Evolutionary conservation across 2,329 filamentous ascomycete genomes (phyloP).

Genomic region (Calonectria naviculata): DNA sequence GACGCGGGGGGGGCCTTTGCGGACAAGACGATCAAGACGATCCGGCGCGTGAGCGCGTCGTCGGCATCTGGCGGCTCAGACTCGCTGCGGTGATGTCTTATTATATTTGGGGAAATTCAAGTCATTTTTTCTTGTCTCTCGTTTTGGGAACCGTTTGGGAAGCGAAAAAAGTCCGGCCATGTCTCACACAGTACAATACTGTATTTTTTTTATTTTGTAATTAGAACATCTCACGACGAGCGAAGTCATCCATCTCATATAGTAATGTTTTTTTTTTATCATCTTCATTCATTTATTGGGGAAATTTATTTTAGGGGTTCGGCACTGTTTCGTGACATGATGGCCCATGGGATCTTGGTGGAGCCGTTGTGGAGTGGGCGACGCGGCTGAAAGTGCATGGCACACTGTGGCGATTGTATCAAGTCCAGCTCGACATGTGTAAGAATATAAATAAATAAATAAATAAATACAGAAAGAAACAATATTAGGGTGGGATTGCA

Average conservation of each 20-base stretch:
- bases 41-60: slow-evolving; percentile 39
- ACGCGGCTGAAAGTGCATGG: too few relatives aligned
- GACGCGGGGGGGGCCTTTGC: slow-evolving; percentile 31
- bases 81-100: slow-evolving; percentile 17
- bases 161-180: slow-evolving; percentile 6
- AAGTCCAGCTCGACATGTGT: too few relatives aligned
- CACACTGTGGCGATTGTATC: too few relatives aligned
- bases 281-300: background rate
- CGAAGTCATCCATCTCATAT: slow-evolving; percentile 35
- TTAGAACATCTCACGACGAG: slow-evolving; percentile 33
- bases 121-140: background rate
- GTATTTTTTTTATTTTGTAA: slow-evolving; percentile 20
- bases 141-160: background rate
- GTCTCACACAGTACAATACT: slow-evolving; percentile 10
- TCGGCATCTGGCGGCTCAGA: slow-evolving; percentile 31
- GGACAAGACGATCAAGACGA: slow-evolving; percentile 37
- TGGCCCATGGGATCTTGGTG: background rate
- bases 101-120: background rate
- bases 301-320: background rate
- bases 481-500: too few relatives aligned
- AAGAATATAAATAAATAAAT: too few relatives aligned
- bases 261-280: slow-evolving; percentile 28
- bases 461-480: too few relatives aligned
- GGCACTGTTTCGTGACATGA: background rate
- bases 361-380: background rate